Evolutionary conservation across 192 early-diverging fungal species (phyloP).

Genomic region (Cetraspora pellucida): DNA sequence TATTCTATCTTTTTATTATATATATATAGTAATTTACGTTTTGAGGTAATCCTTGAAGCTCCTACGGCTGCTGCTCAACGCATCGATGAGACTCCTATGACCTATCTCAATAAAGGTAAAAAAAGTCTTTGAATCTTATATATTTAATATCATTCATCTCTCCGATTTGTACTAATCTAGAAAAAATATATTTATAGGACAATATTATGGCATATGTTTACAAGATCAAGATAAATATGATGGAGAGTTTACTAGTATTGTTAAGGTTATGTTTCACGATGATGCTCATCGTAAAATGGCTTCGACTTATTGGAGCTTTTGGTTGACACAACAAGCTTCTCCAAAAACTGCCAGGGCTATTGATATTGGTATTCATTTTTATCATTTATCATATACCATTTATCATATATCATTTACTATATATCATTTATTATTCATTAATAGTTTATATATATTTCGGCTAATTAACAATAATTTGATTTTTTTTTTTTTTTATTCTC

Average conservation of each 20-base stretch:
- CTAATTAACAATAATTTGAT: too few relatives aligned
- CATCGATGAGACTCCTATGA: conserved; percentile 61
- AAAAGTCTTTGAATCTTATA: conserved; percentile 11
- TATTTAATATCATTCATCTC: too few relatives aligned
- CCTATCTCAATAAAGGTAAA: conserved; percentile 75
- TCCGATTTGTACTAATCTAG: not conserved
- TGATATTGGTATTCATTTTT: conserved; percentile 57
- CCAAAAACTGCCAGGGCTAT: conserved; percentile 61
- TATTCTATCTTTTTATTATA: not conserved
- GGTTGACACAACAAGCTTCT: conserved; percentile 69
- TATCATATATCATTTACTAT: too few relatives aligned
- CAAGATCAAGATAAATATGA: conserved; percentile 53
- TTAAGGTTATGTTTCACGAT: conserved; percentile 74
- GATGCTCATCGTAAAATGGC: conserved; percentile 65
- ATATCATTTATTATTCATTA: too few relatives aligned
- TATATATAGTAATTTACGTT: conserved; percentile 37
- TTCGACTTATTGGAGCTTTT: conserved; percentile 70
- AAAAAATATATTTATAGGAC: conserved; percentile 41
- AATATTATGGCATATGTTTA: conserved; percentile 60
- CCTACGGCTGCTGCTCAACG: conserved; percentile 56
- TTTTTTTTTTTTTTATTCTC: not conserved
- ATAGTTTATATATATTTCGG: too few relatives aligned
- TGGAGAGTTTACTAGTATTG: conserved; percentile 53
- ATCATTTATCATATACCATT: not conserved
- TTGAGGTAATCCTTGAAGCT: conserved; percentile 45